A percentile compares a stretch with the other conserved stretches of the same genome.
Evolutionary conservation across 768 basidiomycete genomes (phyloP).

Genomic region (Collybia mongolica): DNA sequence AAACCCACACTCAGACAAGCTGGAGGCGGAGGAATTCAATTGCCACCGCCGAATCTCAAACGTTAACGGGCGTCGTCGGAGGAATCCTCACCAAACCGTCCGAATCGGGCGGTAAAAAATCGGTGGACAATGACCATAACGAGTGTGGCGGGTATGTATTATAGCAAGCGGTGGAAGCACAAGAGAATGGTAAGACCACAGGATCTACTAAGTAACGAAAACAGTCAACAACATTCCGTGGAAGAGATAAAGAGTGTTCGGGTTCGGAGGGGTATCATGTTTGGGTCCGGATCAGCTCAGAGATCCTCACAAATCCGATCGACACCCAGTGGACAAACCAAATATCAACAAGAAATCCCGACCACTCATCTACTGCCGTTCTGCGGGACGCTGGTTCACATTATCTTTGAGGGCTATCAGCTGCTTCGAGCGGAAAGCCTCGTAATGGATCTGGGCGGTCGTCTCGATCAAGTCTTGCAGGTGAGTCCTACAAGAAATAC

Average conservation of each 20-base stretch:
- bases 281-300: conserved; percentile 2
- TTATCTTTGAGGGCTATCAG: conserved; percentile 95
- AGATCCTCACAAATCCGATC: no score
- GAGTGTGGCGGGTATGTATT: conserved; percentile 21
- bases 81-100: background rate
- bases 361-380: conserved; percentile 28
- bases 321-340: background rate
- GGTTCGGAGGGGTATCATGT: conserved; percentile 20
- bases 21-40: no score
- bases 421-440: conserved; percentile 99
- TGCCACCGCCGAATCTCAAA: background rate
- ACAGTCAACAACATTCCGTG: conserved; percentile 21
- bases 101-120: background rate
- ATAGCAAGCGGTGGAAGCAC: conserved; percentile 15
- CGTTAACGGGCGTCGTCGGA: background rate
- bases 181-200: conserved; percentile 12
- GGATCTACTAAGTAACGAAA: conserved; percentile 15
- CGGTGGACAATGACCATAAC: conserved; percentile 5
- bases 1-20: no score
- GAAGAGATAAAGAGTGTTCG: conserved; percentile 18
- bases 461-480: conserved; percentile 98
- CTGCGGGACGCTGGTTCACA: conserved; percentile 66
- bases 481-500: conserved; percentile 67
- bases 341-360: conserved; percentile 1
- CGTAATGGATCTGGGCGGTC: conserved; percentile 98